These are phyloP conservation scores for Tausonia pullulans DNA, from an alignment of 1,284 basidiomycete species.

Conservation along the genomic window DNA sequence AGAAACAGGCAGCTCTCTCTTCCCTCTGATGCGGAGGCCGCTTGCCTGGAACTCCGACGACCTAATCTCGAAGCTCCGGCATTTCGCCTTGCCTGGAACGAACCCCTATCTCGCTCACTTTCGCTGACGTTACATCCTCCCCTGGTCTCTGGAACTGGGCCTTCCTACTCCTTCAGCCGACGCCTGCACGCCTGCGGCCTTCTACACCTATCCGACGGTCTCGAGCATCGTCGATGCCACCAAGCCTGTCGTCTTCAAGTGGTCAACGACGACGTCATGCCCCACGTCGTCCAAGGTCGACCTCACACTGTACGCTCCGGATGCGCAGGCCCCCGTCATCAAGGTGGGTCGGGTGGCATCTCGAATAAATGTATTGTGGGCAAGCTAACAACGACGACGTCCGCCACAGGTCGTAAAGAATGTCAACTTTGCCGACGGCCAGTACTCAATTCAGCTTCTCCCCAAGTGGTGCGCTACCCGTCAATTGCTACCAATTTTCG, in stretches of 20 bases:
- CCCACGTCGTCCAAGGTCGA: neutral
- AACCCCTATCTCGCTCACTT: too few relatives aligned
- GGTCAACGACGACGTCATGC: neutral
- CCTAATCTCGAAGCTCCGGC: too few relatives aligned
- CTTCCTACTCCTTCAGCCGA: too few relatives aligned
- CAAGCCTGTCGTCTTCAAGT: neutral
- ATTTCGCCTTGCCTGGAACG: too few relatives aligned
- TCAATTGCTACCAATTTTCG: neutral
- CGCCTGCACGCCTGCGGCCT: neutral
- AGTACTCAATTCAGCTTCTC: neutral
- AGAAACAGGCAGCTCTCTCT: too few relatives aligned
- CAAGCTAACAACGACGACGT: neutral
- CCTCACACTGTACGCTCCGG: neutral
- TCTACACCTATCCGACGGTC: neutral
- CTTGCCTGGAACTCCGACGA: too few relatives aligned
- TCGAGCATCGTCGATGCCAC: neutral
- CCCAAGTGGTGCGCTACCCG: neutral
- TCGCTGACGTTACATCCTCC: too few relatives aligned
- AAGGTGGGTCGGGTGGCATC: neutral
- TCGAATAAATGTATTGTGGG: neutral
- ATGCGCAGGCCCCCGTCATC: neutral
- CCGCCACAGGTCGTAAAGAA: neutral
- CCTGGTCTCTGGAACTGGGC: too few relatives aligned
- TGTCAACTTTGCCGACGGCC: neutral
- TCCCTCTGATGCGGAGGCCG: too few relatives aligned